A percentile compares a stretch with the other conserved stretches of the same genome.
Evolutionary conservation across 192 early-diverging fungal genomes (phyloP).

Genomic region (Umbelopsis sp.): DNA sequence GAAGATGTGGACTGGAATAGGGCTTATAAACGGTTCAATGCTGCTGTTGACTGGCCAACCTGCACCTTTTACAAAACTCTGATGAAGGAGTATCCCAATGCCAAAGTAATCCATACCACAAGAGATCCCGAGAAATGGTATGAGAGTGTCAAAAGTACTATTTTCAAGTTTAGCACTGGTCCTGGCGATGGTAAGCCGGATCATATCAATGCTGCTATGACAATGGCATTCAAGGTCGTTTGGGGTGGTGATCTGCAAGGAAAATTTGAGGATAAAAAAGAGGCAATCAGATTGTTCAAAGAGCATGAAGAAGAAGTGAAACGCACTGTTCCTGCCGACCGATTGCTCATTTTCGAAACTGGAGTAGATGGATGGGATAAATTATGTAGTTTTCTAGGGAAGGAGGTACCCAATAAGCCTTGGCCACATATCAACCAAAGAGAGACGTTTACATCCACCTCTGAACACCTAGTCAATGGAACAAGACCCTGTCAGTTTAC

Average conservation of each 20-base stretch:
- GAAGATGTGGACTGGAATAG: slow-evolving; percentile 21
- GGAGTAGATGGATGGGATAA: slow-evolving; percentile 32
- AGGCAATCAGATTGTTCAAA: slow-evolving; percentile 2
- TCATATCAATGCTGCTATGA: neutral
- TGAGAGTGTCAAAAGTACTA: neutral
- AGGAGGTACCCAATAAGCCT: slow-evolving; percentile 19
- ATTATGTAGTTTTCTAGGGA: slow-evolving; percentile 27
- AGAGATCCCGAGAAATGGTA: slow-evolving; percentile 26
- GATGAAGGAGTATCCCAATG: slow-evolving; percentile 22
- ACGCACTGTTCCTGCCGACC: slow-evolving; percentile 20
- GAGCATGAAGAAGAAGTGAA: slow-evolving; percentile 27
- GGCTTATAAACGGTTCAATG: slow-evolving; percentile 10
- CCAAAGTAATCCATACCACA: slow-evolving; percentile 27
- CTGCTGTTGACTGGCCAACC: slow-evolving; percentile 24
- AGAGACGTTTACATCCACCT: no score
- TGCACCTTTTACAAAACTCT: slow-evolving; percentile 20
- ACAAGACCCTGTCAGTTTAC: no score
- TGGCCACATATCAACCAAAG: slow-evolving; percentile 22
- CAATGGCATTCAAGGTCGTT: neutral
- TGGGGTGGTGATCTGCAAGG: neutral
- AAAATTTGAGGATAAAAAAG: neutral
- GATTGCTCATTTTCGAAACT: slow-evolving; percentile 21
- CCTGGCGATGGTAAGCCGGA: neutral
- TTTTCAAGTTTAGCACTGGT: neutral
- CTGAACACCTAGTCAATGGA: no score